Evolutionary conservation across 306 rosid species (phyloP).

Genomic region (Cucumis melo): DNA sequence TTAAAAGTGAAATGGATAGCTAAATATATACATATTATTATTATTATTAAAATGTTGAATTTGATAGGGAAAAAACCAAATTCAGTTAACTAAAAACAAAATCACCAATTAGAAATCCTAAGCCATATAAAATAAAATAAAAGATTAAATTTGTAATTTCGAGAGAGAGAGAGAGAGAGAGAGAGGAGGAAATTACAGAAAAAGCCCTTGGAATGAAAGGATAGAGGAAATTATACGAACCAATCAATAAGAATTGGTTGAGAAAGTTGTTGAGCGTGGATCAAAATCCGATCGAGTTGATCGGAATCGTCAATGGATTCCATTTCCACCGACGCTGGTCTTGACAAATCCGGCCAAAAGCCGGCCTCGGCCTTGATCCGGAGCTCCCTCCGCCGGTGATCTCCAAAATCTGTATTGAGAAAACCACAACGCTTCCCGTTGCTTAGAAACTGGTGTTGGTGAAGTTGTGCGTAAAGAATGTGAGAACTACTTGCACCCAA

Average conservation of each 20-base stretch:
- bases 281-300: constrained; percentile 60
- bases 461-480: constrained; percentile 26
- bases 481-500: constrained; percentile 35
- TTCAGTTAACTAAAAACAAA: too few relatives aligned
- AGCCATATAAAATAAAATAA: too few relatives aligned
- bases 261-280: constrained; percentile 33
- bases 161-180: too few relatives aligned
- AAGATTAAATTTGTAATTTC: too few relatives aligned
- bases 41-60: too few relatives aligned
- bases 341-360: constrained; percentile 50
- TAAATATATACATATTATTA: too few relatives aligned
- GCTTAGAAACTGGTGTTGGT: constrained; percentile 16
- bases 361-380: constrained; percentile 31
- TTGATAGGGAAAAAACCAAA: too few relatives aligned
- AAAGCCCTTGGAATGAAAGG: neutral
- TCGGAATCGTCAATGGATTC: constrained; percentile 46
- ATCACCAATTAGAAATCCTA: too few relatives aligned
- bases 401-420: constrained; percentile 10
- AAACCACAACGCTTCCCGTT: constrained; percentile 8
- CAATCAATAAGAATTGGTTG: constrained; percentile 71
- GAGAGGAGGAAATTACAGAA: neutral
- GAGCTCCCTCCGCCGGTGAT: constrained; percentile 25
- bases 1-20: too few relatives aligned
- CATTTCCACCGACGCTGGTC: constrained; percentile 38
- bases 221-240: constrained; percentile 7